These are phyloP conservation scores for Pichia sp. DNA, from an alignment of 1,139 yeast species.

Conservation along the genomic window DNA sequence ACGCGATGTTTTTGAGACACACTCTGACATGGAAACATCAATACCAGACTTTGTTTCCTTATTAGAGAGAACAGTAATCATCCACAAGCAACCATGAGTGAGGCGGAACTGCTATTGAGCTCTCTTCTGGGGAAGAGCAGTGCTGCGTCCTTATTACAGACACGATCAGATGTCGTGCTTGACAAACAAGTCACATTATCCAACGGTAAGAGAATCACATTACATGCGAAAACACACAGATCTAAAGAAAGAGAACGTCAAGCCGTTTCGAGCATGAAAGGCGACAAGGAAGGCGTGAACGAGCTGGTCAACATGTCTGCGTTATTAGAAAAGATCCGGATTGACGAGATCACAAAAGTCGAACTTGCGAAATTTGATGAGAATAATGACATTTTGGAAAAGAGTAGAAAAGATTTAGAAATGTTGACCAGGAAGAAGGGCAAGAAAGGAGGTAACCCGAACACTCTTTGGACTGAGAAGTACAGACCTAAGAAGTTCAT, in stretches of 20 bases:
- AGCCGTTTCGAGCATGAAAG: background rate
- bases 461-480: slow-evolving; percentile 69
- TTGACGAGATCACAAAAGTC: slow-evolving; percentile 3
- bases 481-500: slow-evolving; percentile 75
- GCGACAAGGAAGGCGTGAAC: background rate
- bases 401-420: slow-evolving; percentile 5
- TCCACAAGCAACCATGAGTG: too few relatives aligned
- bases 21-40: too few relatives aligned
- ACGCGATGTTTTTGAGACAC: too few relatives aligned
- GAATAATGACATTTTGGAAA: background rate
- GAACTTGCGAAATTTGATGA: slow-evolving; percentile 7
- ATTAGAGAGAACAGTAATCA: too few relatives aligned
- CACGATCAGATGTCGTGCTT: background rate
- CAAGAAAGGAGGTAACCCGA: background rate
- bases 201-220: slow-evolving; percentile 11
- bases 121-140: too few relatives aligned
- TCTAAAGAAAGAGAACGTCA: background rate
- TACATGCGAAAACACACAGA: slow-evolving; percentile 9
- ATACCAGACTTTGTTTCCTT: too few relatives aligned
- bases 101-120: too few relatives aligned
- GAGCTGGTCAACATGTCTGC: slow-evolving; percentile 11
- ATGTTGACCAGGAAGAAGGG: background rate
- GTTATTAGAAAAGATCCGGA: slow-evolving; percentile 12
- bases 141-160: background rate
- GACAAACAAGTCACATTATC: slow-evolving; percentile 13